phyloP scores from a whole-genome alignment of 495 filamentous ascomycete genomes.

The Aspergillus incahuasiensis region DNA sequence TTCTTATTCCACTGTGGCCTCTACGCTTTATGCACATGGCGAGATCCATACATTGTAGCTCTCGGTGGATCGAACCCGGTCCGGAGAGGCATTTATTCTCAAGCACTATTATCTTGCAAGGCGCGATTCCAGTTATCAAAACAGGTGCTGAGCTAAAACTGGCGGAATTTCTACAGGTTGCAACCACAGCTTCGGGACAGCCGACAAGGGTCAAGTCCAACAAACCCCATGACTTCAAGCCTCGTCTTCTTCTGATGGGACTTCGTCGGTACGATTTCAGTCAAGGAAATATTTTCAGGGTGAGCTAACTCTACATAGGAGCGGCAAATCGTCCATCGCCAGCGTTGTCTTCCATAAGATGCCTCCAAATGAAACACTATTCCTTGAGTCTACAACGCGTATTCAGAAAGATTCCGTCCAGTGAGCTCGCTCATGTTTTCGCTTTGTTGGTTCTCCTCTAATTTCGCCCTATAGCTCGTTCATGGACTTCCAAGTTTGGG shows the following conservation, averaged over 20 bases:
- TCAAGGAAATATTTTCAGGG: neutral
- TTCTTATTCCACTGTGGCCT: neutral
- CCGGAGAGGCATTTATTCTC: slow-evolving; percentile 16
- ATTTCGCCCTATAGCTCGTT: slow-evolving; percentile 62
- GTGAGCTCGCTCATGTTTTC: slow-evolving; percentile 43
- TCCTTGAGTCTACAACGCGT: slow-evolving; percentile 85
- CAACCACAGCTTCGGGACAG: slow-evolving; percentile 25
- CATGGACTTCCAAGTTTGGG: slow-evolving; percentile 98
- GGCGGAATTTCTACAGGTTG: slow-evolving; percentile 32
- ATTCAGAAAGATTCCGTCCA: slow-evolving; percentile 92
- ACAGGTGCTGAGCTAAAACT: slow-evolving; percentile 36
- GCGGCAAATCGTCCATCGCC: slow-evolving; percentile 95
- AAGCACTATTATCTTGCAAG: slow-evolving; percentile 15
- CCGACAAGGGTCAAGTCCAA: slow-evolving; percentile 24
- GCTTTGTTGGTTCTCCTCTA: neutral
- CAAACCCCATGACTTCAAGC: slow-evolving; percentile 56
- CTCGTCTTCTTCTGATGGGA: slow-evolving; percentile 89
- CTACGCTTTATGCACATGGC: neutral
- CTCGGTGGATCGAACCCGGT: slow-evolving; percentile 9
- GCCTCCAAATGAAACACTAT: slow-evolving; percentile 89
- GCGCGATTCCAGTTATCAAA: slow-evolving; percentile 17
- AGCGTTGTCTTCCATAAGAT: slow-evolving; percentile 98
- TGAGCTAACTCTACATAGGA: slow-evolving; percentile 49
- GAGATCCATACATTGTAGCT: neutral
- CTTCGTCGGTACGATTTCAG: slow-evolving; percentile 67